A percentile compares a stretch with the other conserved stretches of the same genome.
These are phyloP conservation scores for Trichophyton schoenleinii DNA, from an alignment of 2,329 filamentous ascomycete species.

Conservation along the genomic window DNA sequence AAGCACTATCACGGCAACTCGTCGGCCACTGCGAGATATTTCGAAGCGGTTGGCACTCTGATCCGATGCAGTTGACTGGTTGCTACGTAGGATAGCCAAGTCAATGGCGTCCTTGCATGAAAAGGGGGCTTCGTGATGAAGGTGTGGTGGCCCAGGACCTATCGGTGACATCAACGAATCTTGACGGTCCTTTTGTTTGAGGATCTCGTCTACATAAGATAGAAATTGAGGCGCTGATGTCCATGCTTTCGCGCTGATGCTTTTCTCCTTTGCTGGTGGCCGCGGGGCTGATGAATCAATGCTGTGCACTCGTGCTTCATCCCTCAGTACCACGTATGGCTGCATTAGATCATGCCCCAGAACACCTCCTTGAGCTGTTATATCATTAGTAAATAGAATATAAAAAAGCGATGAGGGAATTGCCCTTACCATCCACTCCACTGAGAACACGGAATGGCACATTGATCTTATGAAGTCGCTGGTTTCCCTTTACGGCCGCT, in stretches of 20 bases:
- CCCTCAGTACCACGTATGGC: slow-evolving; percentile 78
- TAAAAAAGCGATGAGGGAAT: neutral
- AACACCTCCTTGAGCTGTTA: slow-evolving; percentile 59
- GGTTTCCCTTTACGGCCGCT: slow-evolving; percentile 63
- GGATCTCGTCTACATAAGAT: slow-evolving; percentile 62
- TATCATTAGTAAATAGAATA: slow-evolving; percentile 3
- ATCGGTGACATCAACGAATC: slow-evolving; percentile 49
- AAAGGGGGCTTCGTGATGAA: slow-evolving; percentile 29
- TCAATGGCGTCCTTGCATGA: slow-evolving; percentile 79
- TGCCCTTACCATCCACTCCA: slow-evolving; percentile 60
- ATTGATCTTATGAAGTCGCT: slow-evolving; percentile 74
- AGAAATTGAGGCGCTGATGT: slow-evolving; percentile 53
- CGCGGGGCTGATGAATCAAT: slow-evolving; percentile 26
- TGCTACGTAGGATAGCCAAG: slow-evolving; percentile 74
- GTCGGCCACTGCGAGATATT: slow-evolving; percentile 80
- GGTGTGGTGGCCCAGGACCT: slow-evolving; percentile 54
- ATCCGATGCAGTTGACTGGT: slow-evolving; percentile 52
- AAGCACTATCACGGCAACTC: slow-evolving; percentile 82
- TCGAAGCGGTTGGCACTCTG: slow-evolving; percentile 88
- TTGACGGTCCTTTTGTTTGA: slow-evolving; percentile 44
- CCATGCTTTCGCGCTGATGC: slow-evolving; percentile 33
- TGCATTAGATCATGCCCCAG: slow-evolving; percentile 89
- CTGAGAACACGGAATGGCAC: slow-evolving; percentile 87
- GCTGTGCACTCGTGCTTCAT: slow-evolving; percentile 58
- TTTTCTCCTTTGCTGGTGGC: slow-evolving; percentile 31